Percentiles rank a stretch among this genome's conserved stretches.
Evolutionary conservation across 306 rosid species (phyloP).

Genomic region (Rosa multiflora): DNA sequence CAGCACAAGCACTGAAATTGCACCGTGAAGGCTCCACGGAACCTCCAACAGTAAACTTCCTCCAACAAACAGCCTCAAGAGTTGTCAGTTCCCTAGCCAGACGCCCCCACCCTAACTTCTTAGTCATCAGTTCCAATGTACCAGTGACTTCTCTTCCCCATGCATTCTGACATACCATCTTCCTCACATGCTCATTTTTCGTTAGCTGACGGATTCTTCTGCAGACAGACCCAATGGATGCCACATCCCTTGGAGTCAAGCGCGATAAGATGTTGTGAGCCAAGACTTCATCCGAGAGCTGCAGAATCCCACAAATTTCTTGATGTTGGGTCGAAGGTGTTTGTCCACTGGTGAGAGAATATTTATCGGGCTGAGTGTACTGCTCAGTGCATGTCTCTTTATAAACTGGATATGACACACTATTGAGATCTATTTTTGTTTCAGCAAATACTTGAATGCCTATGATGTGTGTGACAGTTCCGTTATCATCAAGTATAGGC

Average conservation of each 20-base stretch:
- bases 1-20: constrained; percentile 97
- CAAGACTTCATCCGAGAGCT: constrained; percentile 94
- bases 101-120: constrained; percentile 97
- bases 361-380: constrained; percentile 40
- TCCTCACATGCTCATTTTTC: constrained; percentile 86
- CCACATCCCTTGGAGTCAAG: constrained; percentile 95
- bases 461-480: constrained; percentile 78
- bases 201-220: constrained; percentile 86
- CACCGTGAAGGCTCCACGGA: constrained; percentile 96
- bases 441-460: constrained; percentile 90
- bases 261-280: constrained; percentile 94
- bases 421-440: constrained; percentile 75
- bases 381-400: constrained; percentile 67
- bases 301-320: constrained; percentile 86
- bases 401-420: constrained; percentile 84
- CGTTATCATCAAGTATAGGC: constrained; percentile 84
- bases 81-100: constrained; percentile 85
- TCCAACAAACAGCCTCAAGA: constrained; percentile 97
- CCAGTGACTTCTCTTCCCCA: constrained; percentile 99
- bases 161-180: constrained; percentile 98
- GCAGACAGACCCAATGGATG: constrained; percentile 98
- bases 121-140: constrained; percentile 83
- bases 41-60: constrained; percentile 81
- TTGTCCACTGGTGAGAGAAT: constrained; percentile 41
- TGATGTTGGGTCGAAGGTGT: constrained; percentile 44